Evolutionary conservation across 23 red algal species (phyloP), one percentile per base, ranked within the genome.

Genomic region (Porphyridium purpureum): DNA sequence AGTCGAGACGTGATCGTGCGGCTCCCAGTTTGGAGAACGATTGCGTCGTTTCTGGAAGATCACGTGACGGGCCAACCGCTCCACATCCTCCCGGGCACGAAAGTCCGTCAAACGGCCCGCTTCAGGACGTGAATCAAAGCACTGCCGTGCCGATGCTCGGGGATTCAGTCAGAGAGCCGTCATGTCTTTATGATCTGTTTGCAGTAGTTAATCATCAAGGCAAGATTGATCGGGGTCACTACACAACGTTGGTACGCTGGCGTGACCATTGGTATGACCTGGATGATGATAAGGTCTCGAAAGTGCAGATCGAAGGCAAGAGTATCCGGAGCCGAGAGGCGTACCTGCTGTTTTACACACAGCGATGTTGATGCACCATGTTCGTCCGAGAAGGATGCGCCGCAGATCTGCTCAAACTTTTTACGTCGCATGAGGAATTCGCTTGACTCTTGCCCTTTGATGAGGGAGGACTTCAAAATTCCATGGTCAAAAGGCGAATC

Each of bases 141-240:
- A 57, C 21, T 20, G 14, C 33, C 8, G 53, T 25, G 33, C 33
- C 31, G 33, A 9, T 23, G 17, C 33, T 17, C 20, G 28, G 7
- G 21, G 6, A 25, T 2, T 38, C 35, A 9, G 50, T 35, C 15
- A 54, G 70, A 7, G 67, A 66, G 15, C 41, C 64, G n/a, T n/a
- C n/a, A n/a, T n/a, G n/a, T 27, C 32, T 93, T 2, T 93, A 93
- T 33, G 85, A 93, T 52, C 72, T 93, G 19, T 75, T 77, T 32
- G 85, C 74, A 6, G 67, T 81, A 5, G 68, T 93, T 0, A 82
- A 75, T 57, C 85, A 93, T 49, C 50, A 57, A 49, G 85, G 85
- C 23, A 56, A 57, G 9, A 93, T 93, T 36, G 85, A 93, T 29
- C 76, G 72, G 47, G 85, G 85, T 27, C 85, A 93, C 63, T 93